phyloP scores from a whole-genome alignment of 129 eudicot genomes.

The Ambrosia artemisiifolia region DNA sequence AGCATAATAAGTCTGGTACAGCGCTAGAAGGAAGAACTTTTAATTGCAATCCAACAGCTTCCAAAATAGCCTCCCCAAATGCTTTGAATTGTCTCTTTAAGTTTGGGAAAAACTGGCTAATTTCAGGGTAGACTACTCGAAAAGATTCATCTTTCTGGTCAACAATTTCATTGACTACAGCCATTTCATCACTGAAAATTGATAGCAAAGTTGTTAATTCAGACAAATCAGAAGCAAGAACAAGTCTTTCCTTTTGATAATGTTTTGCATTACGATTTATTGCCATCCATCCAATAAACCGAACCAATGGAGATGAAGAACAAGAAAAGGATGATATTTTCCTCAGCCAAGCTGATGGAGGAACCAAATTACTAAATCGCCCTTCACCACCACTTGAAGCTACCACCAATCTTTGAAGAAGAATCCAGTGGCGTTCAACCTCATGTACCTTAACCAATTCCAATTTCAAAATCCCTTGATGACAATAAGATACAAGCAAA shows the following conservation, averaged over 20 bases:
- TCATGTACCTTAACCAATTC: conserved; percentile 48
- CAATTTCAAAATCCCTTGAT: conserved; percentile 51
- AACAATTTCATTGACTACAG: conserved; percentile 41
- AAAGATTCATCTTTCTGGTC: conserved; percentile 53
- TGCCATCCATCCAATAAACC: conserved; percentile 97
- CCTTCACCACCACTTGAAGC: conserved; percentile 81
- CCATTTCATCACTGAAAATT: conserved; percentile 79
- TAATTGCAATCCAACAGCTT: conserved; percentile 83
- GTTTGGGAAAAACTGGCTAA: conserved; percentile 62
- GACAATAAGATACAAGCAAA: conserved; percentile 48
- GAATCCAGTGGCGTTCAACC: conserved; percentile 72
- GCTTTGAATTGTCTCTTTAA: conserved; percentile 61
- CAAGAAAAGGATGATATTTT: conserved; percentile 63
- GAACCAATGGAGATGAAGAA: conserved; percentile 69
- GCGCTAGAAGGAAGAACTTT: conserved; percentile 66
- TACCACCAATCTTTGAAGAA: conserved; percentile 72
- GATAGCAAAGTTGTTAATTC: conserved; percentile 61
- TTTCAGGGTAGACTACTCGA: conserved; percentile 65
- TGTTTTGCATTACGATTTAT: conserved; percentile 78
- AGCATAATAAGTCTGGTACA: conserved; percentile 83
- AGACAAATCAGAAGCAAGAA: conserved; percentile 70
- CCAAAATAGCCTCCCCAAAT: conserved; percentile 79
- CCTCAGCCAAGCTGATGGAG: conserved; percentile 75
- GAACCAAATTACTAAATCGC: conserved; percentile 60
- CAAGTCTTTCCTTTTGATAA: conserved; percentile 64